Percentiles rank a stretch among this genome's conserved stretches.
phyloP scores from a whole-genome alignment of 2,329 filamentous ascomycete species.

The Microsporum canis region DNA sequence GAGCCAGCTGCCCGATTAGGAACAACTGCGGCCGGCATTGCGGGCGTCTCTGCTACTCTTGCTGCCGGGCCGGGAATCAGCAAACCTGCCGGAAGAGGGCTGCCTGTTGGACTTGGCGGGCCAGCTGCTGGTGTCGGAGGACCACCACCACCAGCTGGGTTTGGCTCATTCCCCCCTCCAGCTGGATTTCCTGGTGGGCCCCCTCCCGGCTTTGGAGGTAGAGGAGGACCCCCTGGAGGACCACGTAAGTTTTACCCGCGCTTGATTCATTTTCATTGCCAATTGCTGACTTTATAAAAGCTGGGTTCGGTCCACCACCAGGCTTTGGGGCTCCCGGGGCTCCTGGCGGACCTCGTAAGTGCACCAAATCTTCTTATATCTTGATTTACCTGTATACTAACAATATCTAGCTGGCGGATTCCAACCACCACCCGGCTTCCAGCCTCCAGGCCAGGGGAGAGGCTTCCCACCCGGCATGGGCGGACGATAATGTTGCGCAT shows the following conservation, averaged over 20 bases:
- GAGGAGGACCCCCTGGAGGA: constrained; percentile 32
- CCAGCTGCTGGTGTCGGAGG: constrained; percentile 81
- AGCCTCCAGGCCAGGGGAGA: constrained; percentile 49
- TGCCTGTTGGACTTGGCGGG: constrained; percentile 71
- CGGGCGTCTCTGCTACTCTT: constrained; percentile 51
- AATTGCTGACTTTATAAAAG: constrained; percentile 20
- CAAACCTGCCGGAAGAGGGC: constrained; percentile 78
- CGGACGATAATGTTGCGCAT: constrained; percentile 27
- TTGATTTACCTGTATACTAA: constrained; percentile 26
- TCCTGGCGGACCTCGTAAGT: constrained; percentile 35
- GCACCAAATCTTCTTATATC: constrained; percentile 9
- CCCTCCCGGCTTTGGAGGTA: constrained; percentile 40
- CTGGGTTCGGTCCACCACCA: constrained; percentile 38
- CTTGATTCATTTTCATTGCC: not conserved
- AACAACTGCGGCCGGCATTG: constrained; percentile 56
- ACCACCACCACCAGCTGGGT: constrained; percentile 52
- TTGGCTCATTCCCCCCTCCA: constrained; percentile 37
- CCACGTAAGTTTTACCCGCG: constrained; percentile 38
- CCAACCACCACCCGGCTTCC: constrained; percentile 60
- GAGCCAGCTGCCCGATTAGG: constrained; percentile 86
- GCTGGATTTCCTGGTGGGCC: constrained; percentile 45
- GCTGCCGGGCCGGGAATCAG: constrained; percentile 79
- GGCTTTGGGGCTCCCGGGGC: constrained; percentile 37
- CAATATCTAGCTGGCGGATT: constrained; percentile 36
- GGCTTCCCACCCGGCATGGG: constrained; percentile 43